Base-by-base conservation (phyloP, 306 rosid species). In the Prinsepia uniflora region DNA sequence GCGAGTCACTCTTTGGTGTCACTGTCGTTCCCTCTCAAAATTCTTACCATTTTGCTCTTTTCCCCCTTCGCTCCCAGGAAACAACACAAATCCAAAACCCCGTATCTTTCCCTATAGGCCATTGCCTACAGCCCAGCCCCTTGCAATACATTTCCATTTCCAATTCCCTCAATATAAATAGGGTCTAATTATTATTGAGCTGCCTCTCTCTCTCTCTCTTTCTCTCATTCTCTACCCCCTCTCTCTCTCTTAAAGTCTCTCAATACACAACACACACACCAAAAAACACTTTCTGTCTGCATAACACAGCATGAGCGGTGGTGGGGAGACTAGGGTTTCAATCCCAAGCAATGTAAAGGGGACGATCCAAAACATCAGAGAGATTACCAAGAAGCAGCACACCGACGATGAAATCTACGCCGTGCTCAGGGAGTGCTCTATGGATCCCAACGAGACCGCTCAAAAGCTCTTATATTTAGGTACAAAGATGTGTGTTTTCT, bases 391-490 rank as follows among this genome's bases (percentile, higher is more conserved):
- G 11, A 91, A 88, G 58, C 91, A 84, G 67, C 97, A 91, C 83
- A 79, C 88, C 78, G 96, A 91, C 84, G 97, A 91, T 1, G 97
- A 91, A 70, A 88, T 91, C 82, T 91, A 81, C 75, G 70, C 89
- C 9, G 87, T 91, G 74, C 92, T 88, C 64, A 74, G 44, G 15
- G 97, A 91, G 77, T 88, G 86, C 22, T 82, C 90, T 46, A 86
- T 91, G 97, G 97, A 91, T 88, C 97, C 96, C 76, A 82, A 91
- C 46, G 97, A 91, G 81, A 86, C 97, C 63, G 82, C 82, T 57
- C 92, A 88, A 75, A 86, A 83, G 89, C 96, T 91, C 72, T 68
- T 91, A 36, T 74, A 79, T 70, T 70, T 74, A 69, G 83, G 83
- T 79, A 54, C 17, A 34, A 7, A 10, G 44, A 39, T 18, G 8